phyloP scores from a whole-genome alignment of 2,329 filamentous ascomycete species.

The Cladosporium sp. region DNA sequence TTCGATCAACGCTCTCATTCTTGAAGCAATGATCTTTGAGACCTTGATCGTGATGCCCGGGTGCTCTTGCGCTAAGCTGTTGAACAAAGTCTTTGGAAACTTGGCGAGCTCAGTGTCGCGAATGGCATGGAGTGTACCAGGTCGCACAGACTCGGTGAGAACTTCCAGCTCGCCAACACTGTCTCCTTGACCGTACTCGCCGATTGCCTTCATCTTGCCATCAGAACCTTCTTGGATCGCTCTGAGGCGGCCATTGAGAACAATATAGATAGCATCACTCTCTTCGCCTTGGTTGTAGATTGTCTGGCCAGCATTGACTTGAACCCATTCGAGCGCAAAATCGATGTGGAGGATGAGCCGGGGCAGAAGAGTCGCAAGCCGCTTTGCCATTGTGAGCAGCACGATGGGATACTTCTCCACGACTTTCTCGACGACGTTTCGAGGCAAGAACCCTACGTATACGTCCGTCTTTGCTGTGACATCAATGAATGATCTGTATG shows the following conservation, averaged over 20 bases:
- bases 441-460: conserved; percentile 90
- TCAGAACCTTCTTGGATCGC: conserved; percentile 77
- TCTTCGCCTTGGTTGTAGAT: conserved; percentile 92
- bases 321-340: conserved; percentile 96
- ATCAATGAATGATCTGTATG: conserved; percentile 92
- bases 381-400: conserved; percentile 90
- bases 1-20: conserved; percentile 86
- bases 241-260: conserved; percentile 85
- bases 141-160: conserved; percentile 86
- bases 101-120: conserved; percentile 95
- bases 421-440: conserved; percentile 79
- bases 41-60: conserved; percentile 98
- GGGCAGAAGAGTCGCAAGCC: conserved; percentile 82
- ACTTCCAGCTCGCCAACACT: conserved; percentile 97
- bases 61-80: conserved; percentile 94
- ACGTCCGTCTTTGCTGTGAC: conserved; percentile 97
- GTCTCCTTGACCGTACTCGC: conserved; percentile 94
- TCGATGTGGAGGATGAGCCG: conserved; percentile 92
- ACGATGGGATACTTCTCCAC: conserved; percentile 91
- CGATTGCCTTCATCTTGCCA: conserved; percentile 77
- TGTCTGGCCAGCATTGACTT: conserved; percentile 90
- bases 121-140: conserved; percentile 89
- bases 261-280: conserved; percentile 97
- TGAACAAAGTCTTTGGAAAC: conserved; percentile 92
- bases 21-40: conserved; percentile 93